phyloP scores from a whole-genome alignment of 768 basidiomycete genomes.

The Boletus rufocinnamomeus region DNA sequence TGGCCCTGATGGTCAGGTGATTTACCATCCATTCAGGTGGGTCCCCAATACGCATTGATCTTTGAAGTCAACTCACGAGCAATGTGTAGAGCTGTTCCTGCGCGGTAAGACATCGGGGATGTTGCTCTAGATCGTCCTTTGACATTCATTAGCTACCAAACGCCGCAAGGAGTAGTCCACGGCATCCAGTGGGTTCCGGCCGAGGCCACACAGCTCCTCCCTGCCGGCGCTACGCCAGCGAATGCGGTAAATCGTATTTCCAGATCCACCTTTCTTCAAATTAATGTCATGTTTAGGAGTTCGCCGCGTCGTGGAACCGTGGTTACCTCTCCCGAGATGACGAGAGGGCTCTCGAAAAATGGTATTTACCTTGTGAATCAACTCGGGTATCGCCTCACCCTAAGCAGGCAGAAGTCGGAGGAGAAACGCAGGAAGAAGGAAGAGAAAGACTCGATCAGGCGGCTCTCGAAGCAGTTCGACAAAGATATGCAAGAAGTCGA shows the following conservation, averaged over 20 bases:
- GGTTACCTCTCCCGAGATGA: conserved; percentile 42
- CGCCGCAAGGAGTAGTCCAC: conserved; percentile 61
- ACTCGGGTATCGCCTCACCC: conserved; percentile 16
- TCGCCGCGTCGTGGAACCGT: conserved; percentile 57
- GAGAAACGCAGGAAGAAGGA: conserved; percentile 57
- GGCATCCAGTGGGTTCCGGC: conserved; percentile 69
- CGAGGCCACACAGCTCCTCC: conserved; percentile 65
- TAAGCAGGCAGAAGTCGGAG: conserved; percentile 48
- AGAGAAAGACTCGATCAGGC: conserved; percentile 42
- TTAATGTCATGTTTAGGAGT: conserved; percentile 45
- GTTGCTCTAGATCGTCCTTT: conserved; percentile 5
- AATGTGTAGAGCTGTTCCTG: conserved; percentile 63
- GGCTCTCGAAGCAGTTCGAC: conserved; percentile 41
- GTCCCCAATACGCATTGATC: conserved; percentile 23
- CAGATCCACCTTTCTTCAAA: conserved; percentile 2
- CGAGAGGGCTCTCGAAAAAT: conserved; percentile 45
- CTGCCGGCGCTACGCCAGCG: conserved; percentile 61
- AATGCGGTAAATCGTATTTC: conserved; percentile 44
- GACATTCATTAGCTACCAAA: conserved; percentile 60
- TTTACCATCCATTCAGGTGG: conserved; percentile 78
- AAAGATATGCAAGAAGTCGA: conserved; percentile 53
- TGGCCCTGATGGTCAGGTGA: conserved; percentile 57
- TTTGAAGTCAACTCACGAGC: conserved; percentile 16
- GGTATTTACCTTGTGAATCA: conserved; percentile 37
- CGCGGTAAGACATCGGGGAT: conserved; percentile 52